Evolutionary conservation across 2,329 filamentous ascomycete genomes (phyloP).

Genomic region (Pseudophaeomoniella oleicola): DNA sequence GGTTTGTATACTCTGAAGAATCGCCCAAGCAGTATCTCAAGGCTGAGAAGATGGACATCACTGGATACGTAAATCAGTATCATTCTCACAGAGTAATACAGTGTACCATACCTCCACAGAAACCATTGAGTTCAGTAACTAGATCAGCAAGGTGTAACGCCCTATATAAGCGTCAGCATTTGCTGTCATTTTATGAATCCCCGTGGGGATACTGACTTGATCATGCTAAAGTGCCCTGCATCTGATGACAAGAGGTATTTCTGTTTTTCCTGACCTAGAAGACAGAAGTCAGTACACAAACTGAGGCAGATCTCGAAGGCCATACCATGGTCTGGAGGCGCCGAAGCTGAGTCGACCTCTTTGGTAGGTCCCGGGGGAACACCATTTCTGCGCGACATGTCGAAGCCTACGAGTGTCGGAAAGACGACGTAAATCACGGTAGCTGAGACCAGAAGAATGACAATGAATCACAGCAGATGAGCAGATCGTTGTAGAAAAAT

Average conservation of each 20-base stretch:
- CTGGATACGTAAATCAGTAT: constrained; percentile 17
- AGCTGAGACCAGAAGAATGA: no score
- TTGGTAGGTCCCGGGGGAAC: constrained; percentile 1
- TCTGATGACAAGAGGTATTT: constrained; percentile 32
- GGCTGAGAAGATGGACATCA: constrained; percentile 92
- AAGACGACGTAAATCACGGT: no score
- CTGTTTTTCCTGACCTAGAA: constrained; percentile 32
- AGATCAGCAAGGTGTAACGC: constrained; percentile 35
- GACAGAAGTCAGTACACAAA: no score
- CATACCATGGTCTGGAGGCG: neutral
- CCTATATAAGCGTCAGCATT: constrained; percentile 15
- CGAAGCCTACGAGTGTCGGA: constrained; percentile 1
- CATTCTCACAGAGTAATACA: constrained; percentile 5
- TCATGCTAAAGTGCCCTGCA: constrained; percentile 34
- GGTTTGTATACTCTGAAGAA: constrained; percentile 47
- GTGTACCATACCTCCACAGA: constrained; percentile 29
- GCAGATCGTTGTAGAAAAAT: no score
- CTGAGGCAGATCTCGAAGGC: no score
- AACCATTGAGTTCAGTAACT: constrained; percentile 35
- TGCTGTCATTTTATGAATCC: neutral
- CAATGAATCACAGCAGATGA: no score
- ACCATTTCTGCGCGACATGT: constrained; percentile 13
- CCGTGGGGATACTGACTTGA: constrained; percentile 22
- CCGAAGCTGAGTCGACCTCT: neutral
- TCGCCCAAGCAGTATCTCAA: constrained; percentile 80